Evolutionary conservation across 257 asterid species (phyloP).

Genomic region (Paraleonurus japonicus): DNA sequence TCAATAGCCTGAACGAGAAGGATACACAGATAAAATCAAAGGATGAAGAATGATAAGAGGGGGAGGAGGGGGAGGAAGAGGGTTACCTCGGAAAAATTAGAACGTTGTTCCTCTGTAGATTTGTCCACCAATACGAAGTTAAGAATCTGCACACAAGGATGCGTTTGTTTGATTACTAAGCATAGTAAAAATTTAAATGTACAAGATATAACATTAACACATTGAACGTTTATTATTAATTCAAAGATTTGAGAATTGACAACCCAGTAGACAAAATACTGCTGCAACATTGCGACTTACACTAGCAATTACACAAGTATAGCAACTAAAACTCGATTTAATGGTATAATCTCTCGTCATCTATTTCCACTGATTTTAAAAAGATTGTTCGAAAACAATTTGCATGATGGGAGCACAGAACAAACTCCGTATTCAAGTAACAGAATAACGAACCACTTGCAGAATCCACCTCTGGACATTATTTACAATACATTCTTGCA

Average conservation of each 20-base stretch:
- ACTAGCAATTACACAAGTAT: background rate
- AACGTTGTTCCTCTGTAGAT: constrained; percentile 46
- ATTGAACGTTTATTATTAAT: background rate
- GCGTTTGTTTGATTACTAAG: background rate
- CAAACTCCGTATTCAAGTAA: background rate
- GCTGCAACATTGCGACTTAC: background rate
- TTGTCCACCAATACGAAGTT: constrained; percentile 60
- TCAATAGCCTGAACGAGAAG: constrained; percentile 55
- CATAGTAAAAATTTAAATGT: background rate
- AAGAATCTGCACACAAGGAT: constrained; percentile 59
- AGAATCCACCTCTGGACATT: background rate
- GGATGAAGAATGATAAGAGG: background rate
- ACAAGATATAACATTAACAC: background rate
- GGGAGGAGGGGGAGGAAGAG: background rate
- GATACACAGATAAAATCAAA: background rate
- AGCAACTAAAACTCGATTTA: background rate
- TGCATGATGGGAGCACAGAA: background rate
- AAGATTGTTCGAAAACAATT: background rate
- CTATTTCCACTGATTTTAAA: background rate
- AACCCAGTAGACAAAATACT: background rate
- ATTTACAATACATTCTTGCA: background rate
- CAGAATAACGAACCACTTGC: background rate
- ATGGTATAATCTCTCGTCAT: background rate
- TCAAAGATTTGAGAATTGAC: background rate
- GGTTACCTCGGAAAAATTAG: constrained; percentile 64